These are phyloP conservation scores for Rhizopogon sp. DNA, from an alignment of 768 basidiomycete genomes.

Conservation along the genomic window DNA sequence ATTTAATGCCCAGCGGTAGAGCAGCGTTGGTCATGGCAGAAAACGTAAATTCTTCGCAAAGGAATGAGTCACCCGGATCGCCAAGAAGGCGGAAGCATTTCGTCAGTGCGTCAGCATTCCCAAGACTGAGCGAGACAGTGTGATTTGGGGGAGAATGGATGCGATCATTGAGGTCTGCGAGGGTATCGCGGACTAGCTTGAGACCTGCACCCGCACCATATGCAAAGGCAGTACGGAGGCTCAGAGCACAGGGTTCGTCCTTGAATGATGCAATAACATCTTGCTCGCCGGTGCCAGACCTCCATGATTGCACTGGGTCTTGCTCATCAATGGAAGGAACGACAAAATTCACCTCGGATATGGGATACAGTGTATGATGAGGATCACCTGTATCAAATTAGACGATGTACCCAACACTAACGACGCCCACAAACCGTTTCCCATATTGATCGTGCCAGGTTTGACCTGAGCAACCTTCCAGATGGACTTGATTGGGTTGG, in stretches of 20 bases:
- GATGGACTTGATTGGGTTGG: constrained; percentile 33
- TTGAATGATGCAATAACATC: constrained; percentile 24
- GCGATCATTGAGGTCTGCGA: constrained; percentile 30
- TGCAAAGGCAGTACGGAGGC: constrained; percentile 31
- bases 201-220: constrained; percentile 34
- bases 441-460: constrained; percentile 32
- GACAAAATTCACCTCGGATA: constrained; percentile 29
- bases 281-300: constrained; percentile 19
- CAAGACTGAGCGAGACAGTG: constrained; percentile 31
- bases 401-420: neutral
- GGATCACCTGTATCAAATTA: constrained; percentile 24
- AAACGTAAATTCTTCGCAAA: constrained; percentile 40
- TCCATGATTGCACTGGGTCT: constrained; percentile 28
- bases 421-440: constrained; percentile 22
- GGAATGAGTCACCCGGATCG: constrained; percentile 37
- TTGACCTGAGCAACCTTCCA: constrained; percentile 32
- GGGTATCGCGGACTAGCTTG: constrained; percentile 25
- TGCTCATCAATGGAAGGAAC: constrained; percentile 24
- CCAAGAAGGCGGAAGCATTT: constrained; percentile 39
- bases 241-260: constrained; percentile 23
- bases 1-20: constrained; percentile 33
- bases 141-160: constrained; percentile 30
- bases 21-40: constrained; percentile 38
- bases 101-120: constrained; percentile 38
- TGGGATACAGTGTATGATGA: constrained; percentile 27